phyloP scores from a whole-genome alignment of 495 filamentous ascomycete genomes.

The Achaetomiella virescens region DNA sequence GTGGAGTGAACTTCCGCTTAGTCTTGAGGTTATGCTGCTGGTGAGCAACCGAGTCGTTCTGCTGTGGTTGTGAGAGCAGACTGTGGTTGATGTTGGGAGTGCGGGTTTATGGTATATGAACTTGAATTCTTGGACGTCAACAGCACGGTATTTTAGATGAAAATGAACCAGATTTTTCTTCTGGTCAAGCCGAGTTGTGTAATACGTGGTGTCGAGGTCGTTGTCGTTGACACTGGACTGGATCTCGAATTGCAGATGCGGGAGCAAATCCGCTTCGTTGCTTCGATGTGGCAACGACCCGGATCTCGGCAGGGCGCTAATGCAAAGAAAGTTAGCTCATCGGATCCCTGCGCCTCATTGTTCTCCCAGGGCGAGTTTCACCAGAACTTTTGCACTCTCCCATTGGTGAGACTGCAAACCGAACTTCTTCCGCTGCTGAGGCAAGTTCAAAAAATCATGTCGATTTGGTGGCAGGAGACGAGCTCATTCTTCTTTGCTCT shows the following conservation, averaged over 20 bases:
- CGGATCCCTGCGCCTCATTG: not conserved
- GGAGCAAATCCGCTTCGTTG: not conserved
- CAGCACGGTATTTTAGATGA: too few relatives aligned
- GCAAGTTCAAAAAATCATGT: not conserved
- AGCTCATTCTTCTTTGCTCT: conserved; percentile 8
- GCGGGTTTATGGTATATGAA: too few relatives aligned
- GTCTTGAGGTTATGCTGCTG: too few relatives aligned
- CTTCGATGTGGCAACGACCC: conserved; percentile 2
- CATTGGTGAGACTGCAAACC: conserved; percentile 6
- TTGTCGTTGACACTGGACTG: not conserved
- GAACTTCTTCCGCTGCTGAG: conserved; percentile 3
- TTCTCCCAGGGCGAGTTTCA: not conserved
- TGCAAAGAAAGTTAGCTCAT: not conserved
- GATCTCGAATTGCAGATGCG: conserved; percentile 8
- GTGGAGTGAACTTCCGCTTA: too few relatives aligned
- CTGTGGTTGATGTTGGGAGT: too few relatives aligned
- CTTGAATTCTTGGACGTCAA: too few relatives aligned
- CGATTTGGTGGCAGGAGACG: not conserved
- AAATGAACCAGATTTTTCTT: too few relatives aligned
- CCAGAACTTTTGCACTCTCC: not conserved
- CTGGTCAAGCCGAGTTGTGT: too few relatives aligned
- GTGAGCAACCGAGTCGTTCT: too few relatives aligned
- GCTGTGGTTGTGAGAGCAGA: too few relatives aligned
- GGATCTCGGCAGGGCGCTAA: not conserved
- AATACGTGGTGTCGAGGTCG: too few relatives aligned